phyloP scores from a whole-genome alignment of 2,329 filamentous ascomycete genomes.

The Nemania serpens region DNA sequence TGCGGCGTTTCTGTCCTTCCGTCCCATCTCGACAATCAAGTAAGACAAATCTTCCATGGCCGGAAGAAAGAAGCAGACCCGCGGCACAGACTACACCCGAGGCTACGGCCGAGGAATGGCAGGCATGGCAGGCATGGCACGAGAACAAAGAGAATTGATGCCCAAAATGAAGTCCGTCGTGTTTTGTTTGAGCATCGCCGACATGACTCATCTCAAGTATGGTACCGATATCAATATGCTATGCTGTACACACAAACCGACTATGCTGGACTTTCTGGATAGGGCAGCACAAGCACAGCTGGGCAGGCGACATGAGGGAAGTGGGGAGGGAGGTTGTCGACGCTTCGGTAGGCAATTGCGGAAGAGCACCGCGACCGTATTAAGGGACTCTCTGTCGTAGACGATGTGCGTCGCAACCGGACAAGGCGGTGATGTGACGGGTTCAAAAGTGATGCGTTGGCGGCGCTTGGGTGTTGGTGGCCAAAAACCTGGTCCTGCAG shows the following conservation, averaged over 20 bases:
- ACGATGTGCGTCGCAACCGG: slow-evolving; percentile 26
- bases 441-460: slow-evolving; percentile 28
- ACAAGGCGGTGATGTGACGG: slow-evolving; percentile 30
- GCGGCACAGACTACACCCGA: slow-evolving; percentile 22
- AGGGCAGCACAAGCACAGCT: not conserved
- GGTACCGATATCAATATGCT: slow-evolving; percentile 12
- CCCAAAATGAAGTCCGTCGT: slow-evolving; percentile 21
- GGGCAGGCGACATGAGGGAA: slow-evolving; percentile 8
- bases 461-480: slow-evolving; percentile 28
- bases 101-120: slow-evolving; percentile 21
- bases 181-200: slow-evolving; percentile 18
- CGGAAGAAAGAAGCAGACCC: slow-evolving; percentile 18
- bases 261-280: not conserved
- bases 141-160: slow-evolving; percentile 22
- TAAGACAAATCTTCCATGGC: slow-evolving; percentile 17
- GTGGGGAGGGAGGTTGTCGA: slow-evolving; percentile 2
- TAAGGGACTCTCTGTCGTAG: not conserved
- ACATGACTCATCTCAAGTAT: slow-evolving; percentile 3
- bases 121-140: slow-evolving; percentile 20
- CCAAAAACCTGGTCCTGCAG: slow-evolving; percentile 23
- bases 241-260: no score
- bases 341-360: slow-evolving; percentile 14
- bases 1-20: slow-evolving; percentile 19
- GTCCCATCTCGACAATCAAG: slow-evolving; percentile 7
- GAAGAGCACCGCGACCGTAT: slow-evolving; percentile 23